Percentiles rank a stretch among this genome's conserved stretches.
phyloP scores from a whole-genome alignment of 148 eudicot genomes.

The Diospyros lotus region DNA sequence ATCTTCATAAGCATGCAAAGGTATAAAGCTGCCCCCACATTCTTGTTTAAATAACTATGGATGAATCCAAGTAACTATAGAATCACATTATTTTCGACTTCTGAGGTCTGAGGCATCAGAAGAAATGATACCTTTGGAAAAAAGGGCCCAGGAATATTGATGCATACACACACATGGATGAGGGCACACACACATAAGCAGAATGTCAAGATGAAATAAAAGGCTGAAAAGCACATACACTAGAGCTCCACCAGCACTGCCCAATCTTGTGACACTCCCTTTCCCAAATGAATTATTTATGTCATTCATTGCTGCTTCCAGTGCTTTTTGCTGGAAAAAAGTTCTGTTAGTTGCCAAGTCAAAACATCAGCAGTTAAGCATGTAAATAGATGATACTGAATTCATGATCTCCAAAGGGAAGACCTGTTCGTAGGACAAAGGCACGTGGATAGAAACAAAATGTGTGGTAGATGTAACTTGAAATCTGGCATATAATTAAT shows the following conservation, averaged over 20 bases:
- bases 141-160: background rate
- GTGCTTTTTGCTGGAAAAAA: slow-evolving; percentile 79
- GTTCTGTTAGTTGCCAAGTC: background rate
- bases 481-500: no score
- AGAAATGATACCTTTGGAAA: background rate
- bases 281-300: slow-evolving; percentile 89
- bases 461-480: no score
- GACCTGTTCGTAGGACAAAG: background rate
- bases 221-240: slow-evolving; percentile 47
- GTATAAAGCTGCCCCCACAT: background rate
- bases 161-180: background rate
- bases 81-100: background rate
- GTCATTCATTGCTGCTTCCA: slow-evolving; percentile 93
- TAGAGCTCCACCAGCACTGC: slow-evolving; percentile 98
- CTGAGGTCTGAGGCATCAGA: background rate
- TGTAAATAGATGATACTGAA: background rate
- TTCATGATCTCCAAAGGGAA: background rate
- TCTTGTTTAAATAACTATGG: background rate
- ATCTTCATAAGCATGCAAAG: slow-evolving; percentile 1
- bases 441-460: background rate
- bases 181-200: background rate
- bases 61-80: background rate
- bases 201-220: background rate
- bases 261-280: slow-evolving; percentile 96
- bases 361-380: background rate